A percentile compares a stretch with the other conserved stretches of the same genome.
Conservation (phyloP, 768 basidiomycete species). For the Psilocybe tampanensis region DNA sequence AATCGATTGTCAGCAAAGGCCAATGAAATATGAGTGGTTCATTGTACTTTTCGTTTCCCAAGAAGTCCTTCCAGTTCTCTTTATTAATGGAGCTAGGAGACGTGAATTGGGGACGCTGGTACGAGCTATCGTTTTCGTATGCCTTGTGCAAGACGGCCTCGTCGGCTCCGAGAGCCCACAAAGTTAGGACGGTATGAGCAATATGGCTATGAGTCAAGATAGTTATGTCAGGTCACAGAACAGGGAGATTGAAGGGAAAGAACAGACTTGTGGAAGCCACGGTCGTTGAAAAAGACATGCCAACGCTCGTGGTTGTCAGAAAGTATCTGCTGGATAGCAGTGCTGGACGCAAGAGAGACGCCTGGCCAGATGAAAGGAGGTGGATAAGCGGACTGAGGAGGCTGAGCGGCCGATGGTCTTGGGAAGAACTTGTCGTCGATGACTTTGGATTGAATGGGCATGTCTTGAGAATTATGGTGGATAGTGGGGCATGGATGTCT, state of each 20-base stretch:
- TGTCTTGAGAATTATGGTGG: neutral
- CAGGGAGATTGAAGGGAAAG: neutral
- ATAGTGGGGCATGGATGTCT: too few relatives aligned
- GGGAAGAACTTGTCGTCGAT: constrained; percentile 3
- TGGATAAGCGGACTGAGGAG: neutral
- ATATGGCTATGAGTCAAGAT: constrained; percentile 41
- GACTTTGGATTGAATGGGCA: neutral
- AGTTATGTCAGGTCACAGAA: neutral
- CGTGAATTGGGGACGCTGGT: constrained; percentile 38
- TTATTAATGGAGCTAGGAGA: constrained; percentile 48
- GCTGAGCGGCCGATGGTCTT: neutral
- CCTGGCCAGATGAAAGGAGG: constrained; percentile 23
- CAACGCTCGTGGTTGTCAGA: constrained; percentile 50
- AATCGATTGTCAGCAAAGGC: constrained; percentile 48
- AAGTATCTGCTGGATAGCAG: constrained; percentile 31
- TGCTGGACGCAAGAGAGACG: constrained; percentile 26
- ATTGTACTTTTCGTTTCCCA: constrained; percentile 58
- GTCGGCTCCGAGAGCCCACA: constrained; percentile 62
- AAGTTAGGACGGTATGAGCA: constrained; percentile 57
- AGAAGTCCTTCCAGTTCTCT: constrained; percentile 53
- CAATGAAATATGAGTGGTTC: neutral
- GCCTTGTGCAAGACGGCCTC: constrained; percentile 36
- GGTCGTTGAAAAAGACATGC: constrained; percentile 52
- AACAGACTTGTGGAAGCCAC: constrained; percentile 48
- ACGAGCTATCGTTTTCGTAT: constrained; percentile 37